Conservation (phyloP, 768 basidiomycete species). For the Mycena indigotica region DNA sequence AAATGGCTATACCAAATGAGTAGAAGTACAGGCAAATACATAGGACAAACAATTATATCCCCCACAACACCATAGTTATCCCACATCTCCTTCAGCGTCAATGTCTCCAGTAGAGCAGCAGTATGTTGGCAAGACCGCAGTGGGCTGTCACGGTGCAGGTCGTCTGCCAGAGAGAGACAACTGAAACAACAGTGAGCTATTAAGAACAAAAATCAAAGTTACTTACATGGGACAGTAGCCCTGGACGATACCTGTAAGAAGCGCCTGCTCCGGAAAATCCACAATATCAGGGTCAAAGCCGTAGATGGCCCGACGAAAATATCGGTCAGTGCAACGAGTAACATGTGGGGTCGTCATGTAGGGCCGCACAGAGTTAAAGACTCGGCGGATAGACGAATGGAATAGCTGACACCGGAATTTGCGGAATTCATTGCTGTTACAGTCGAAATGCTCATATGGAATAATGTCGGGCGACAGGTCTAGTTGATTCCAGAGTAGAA, state of each 20-base stretch:
- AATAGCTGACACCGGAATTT: slow-evolving; percentile 25
- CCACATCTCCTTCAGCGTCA: too few species aligned
- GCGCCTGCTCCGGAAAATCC: slow-evolving; percentile 25
- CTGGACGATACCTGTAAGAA: slow-evolving; percentile 13
- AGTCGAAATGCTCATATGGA: too few species aligned
- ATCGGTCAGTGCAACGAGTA: slow-evolving; percentile 17
- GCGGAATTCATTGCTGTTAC: slow-evolving; percentile 4
- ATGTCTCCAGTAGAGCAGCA: too few species aligned
- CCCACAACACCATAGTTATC: too few species aligned
- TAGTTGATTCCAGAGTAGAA: too few species aligned
- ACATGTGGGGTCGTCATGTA: slow-evolving; percentile 1
- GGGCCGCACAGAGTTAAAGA: background rate
- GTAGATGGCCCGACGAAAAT: slow-evolving; percentile 22
- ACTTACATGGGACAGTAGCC: background rate
- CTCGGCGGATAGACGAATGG: too few species aligned
- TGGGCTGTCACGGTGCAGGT: background rate
- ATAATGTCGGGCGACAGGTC: too few species aligned
- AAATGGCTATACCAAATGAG: too few species aligned
- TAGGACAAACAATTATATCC: too few species aligned
- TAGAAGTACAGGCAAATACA: too few species aligned
- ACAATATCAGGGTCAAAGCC: slow-evolving; percentile 26
- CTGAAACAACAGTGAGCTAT: background rate
- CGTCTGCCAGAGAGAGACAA: background rate
- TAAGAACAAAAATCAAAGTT: background rate
- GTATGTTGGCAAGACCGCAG: too few species aligned